Conservation (phyloP, 345 rosid genomes). For the Arabidopsis arenosa region DNA sequence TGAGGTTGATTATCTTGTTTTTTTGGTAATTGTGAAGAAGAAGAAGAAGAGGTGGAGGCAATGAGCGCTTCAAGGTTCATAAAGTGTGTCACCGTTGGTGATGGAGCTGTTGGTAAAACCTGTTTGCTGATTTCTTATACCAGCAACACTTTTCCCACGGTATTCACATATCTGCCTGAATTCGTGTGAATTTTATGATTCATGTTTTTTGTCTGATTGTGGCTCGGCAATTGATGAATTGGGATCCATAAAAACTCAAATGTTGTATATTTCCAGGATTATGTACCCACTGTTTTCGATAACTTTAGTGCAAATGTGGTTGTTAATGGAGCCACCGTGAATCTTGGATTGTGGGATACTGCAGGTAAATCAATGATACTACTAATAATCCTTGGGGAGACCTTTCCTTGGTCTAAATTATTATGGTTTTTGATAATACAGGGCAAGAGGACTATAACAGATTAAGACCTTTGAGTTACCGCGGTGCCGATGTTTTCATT, state of each 20-base stretch:
- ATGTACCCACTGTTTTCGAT: constrained; percentile 91
- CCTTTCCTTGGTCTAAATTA: background rate
- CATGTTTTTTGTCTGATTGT: background rate
- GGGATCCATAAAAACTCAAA: background rate
- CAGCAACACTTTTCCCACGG: constrained; percentile 45
- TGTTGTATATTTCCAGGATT: constrained; percentile 54
- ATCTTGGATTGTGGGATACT: constrained; percentile 96
- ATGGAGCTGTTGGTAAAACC: constrained; percentile 49
- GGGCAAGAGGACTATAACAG: constrained; percentile 95
- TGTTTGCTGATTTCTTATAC: constrained; percentile 44
- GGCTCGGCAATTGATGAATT: background rate
- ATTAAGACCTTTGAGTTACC: constrained; percentile 89
- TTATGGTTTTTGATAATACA: constrained; percentile 41
- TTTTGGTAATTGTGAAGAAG: background rate
- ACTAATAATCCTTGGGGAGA: background rate
- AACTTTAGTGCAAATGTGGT: constrained; percentile 95
- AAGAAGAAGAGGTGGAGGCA: constrained; percentile 21
- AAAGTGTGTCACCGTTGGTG: constrained; percentile 45
- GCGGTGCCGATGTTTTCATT: constrained; percentile 95
- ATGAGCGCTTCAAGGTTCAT: constrained; percentile 47
- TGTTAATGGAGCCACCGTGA: constrained; percentile 81
- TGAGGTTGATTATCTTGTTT: constrained; percentile 25
- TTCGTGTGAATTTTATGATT: background rate
- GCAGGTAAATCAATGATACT: constrained; percentile 59
- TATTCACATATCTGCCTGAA: background rate